Conservation (phyloP, 2,329 filamentous ascomycete species). For the Epicoccum nigrum region DNA sequence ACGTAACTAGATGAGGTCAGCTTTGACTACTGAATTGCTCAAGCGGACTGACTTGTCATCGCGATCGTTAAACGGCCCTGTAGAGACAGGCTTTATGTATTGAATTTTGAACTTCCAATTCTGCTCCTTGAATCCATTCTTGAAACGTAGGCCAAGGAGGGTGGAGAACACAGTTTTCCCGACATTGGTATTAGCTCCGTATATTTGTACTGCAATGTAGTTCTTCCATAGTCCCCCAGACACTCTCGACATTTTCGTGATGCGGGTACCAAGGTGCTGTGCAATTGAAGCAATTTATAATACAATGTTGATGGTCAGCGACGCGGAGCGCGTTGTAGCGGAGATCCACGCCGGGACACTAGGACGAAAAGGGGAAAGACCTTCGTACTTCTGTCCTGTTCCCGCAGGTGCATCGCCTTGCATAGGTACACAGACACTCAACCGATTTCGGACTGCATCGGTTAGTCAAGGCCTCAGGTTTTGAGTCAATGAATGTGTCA, state of each 20-base stretch:
- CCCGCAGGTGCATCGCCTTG: constrained; percentile 4
- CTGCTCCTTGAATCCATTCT: constrained; percentile 52
- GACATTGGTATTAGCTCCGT: constrained; percentile 82
- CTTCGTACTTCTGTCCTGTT: constrained; percentile 1
- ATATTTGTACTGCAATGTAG: constrained; percentile 74
- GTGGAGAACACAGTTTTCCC: constrained; percentile 85
- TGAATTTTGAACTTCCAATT: constrained; percentile 51
- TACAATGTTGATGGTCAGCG: background rate
- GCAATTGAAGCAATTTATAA: constrained; percentile 7
- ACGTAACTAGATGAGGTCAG: constrained; percentile 62
- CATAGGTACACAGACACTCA: constrained; percentile 15
- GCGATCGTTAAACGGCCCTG: constrained; percentile 70
- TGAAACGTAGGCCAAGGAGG: constrained; percentile 61
- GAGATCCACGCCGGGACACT: background rate
- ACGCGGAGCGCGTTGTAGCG: background rate
- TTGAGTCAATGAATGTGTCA: constrained; percentile 15
- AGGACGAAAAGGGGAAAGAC: background rate
- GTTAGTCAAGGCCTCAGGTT: constrained; percentile 18
- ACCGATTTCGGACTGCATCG: constrained; percentile 18
- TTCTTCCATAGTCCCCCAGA: constrained; percentile 70
- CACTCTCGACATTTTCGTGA: constrained; percentile 51
- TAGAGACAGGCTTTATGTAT: constrained; percentile 84
- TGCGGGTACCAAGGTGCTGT: background rate
- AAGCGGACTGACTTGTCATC: constrained; percentile 66
- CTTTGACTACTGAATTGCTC: background rate